Evolutionary conservation across 257 asterid species (phyloP), one percentile per base, ranked within the genome.

Genomic region (Verbascum thapsus): DNA sequence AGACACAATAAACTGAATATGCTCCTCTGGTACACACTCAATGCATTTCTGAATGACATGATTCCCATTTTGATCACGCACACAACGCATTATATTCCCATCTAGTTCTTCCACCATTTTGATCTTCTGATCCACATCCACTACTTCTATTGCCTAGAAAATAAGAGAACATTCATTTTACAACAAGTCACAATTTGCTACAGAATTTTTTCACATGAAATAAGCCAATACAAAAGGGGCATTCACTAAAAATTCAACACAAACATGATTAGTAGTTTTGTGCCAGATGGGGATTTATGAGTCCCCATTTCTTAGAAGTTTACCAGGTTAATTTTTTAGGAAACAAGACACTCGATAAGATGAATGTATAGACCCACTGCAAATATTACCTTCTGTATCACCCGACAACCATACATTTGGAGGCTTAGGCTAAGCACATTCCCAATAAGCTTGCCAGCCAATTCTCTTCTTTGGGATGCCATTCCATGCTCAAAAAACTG

Each of bases 401-500:
- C 98, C 19, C 98, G 84, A 61, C 98, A 92, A 45, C 98, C 98
- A 64, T 92, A 92, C 98, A 92, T 92, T 77, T 92, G 98, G 66
- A 92, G 97, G 80, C 98, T 87, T 22, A 87, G 82, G 8, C 81
- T 87, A 47, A 92, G 87, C 23, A 92, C 96, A 75, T 89, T 87
- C 39, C 96, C 98, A 58, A 92, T 77, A 64, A 92, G 91, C 80
- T 86, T 85, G 76, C 68, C 72, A 69, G 88, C 95, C 56, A 92
- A 68, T 66, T 92, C 96, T 80, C 98, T 86, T 65, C 97, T 83
- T 69, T 92, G 96, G 58, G 84, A 38, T 44, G 86, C 64, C 97
- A 88, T 78, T 52, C 98, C 98, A 76, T 88, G 96, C 76, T 92
- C 98, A 78, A 92, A 86, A 75, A 92, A 88, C 98, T 92, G 81